A percentile compares a stretch with the other conserved stretches of the same genome.
Conservation (phyloP, 176 grass and related monocot genomes). For the Aegilops tauschii region DNA sequence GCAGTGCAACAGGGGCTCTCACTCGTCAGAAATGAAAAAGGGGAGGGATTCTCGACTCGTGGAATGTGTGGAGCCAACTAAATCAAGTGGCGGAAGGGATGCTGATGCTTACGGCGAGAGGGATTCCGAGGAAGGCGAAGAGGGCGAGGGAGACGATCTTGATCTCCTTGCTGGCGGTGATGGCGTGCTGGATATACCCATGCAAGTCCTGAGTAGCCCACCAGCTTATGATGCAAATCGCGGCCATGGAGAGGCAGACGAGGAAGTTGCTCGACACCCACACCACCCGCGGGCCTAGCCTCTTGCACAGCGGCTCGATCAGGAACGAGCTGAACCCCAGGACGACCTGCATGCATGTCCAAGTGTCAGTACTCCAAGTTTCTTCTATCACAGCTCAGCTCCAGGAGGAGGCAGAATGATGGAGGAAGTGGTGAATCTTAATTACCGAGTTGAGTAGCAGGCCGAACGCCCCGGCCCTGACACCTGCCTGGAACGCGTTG, state of each 20-base stretch:
- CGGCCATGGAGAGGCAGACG: constrained; percentile 60
- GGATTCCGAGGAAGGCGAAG: constrained; percentile 71
- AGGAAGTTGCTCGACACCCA: constrained; percentile 79
- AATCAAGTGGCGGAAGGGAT: background rate
- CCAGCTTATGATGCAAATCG: constrained; percentile 56
- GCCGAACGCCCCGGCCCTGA: constrained; percentile 75
- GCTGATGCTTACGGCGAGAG: constrained; percentile 67
- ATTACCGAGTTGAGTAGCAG: constrained; percentile 85
- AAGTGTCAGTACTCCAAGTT: background rate
- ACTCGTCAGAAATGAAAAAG: background rate
- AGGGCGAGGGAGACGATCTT: constrained; percentile 49
- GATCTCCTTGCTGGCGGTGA: constrained; percentile 52
- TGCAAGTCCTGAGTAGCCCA: constrained; percentile 69
- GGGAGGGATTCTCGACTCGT: too few relatives aligned
- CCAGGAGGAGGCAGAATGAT: background rate
- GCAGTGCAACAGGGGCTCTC: background rate
- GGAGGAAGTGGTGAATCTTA: background rate
- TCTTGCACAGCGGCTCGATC: constrained; percentile 80
- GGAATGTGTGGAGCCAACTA: too few relatives aligned
- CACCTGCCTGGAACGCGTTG: constrained; percentile 54
- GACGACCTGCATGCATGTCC: constrained; percentile 36
- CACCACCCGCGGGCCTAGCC: constrained; percentile 44
- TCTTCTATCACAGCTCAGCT: background rate
- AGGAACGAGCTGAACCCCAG: constrained; percentile 67
- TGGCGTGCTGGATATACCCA: constrained; percentile 46